Base-by-base conservation (phyloP, 192 early-diverging fungal genomes). In the Podila epicladia region DNA sequence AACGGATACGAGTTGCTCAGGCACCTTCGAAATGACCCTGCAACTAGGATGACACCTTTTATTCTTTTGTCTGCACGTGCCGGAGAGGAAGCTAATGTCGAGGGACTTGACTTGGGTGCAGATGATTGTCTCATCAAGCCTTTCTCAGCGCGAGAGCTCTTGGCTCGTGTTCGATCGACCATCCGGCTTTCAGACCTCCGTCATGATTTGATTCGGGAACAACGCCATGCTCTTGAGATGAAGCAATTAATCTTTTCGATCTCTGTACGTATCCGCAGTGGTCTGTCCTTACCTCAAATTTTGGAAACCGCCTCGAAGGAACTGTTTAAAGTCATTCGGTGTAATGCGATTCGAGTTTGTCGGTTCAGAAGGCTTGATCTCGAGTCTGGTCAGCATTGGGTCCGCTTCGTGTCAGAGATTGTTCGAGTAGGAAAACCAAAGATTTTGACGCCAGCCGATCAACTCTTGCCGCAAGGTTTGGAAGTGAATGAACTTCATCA, bases 81-180 rank as follows among this genome's bases (percentile, higher is more conserved):
- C 31, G 87, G 87, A 12, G 87, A 90, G 50, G 85, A 83, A 38
- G 83, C 83, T 4, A 85, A 85, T n/a, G 77, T 90, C 5, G 78
- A 82, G 59, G 90, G 88, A 1, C 55, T 92, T n/a, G 75, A 86
- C 31, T 75, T 76, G 17, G 89, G 90, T 28, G 90, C 90, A 1
- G 89, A 89, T 72, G 90, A 92, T 51, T 90, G 87, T 77, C 68
- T 92, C 17, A 84, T 79, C 32, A 87, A 86, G 53, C 84, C 85
- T 4, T 87, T 88, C 49, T 74, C 71, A 19, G 72, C 78, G 6
- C 73, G 84, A 62, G 90, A 92, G 64, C 76, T 92, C 15, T 67
- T 90, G 9, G 84, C 88, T 17, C 84, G 89, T 33, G 86, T 90
- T 19, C 76, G 86, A 19, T 84, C 84, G 2, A 87, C 88, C 33